A percentile compares a stretch with the other conserved stretches of the same genome.
phyloP scores from a whole-genome alignment of 345 rosid genomes.

The Hypericum androsaemum region DNA sequence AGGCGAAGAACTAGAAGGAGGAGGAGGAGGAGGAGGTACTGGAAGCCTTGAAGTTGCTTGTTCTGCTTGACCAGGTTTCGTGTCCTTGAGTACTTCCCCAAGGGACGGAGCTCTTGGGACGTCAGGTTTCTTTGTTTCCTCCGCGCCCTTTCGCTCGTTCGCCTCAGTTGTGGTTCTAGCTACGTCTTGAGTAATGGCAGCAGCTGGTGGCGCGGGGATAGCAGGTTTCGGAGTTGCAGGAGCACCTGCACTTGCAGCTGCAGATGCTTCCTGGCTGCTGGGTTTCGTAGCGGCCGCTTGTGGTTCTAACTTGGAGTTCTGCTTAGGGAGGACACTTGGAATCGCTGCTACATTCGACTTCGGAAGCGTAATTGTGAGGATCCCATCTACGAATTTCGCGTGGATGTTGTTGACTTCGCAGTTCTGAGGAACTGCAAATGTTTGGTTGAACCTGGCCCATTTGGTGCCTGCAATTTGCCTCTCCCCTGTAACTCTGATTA shows the following conservation, averaged over 20 bases:
- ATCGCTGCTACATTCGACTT: not conserved
- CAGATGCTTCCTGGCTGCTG: not conserved
- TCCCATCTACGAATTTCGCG: not conserved
- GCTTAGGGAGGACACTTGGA: no score
- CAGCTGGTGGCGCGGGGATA: no score
- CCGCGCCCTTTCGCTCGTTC: no score
- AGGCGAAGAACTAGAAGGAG: not conserved
- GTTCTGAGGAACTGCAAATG: not conserved
- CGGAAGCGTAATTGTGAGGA: not conserved
- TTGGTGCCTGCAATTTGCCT: not conserved
- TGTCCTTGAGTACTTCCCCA: no score
- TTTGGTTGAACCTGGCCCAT: not conserved
- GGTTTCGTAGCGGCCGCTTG: constrained; percentile 25
- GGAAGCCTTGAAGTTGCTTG: constrained; percentile 9
- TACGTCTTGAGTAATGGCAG: no score
- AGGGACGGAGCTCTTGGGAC: no score
- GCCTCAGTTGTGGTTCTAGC: no score
- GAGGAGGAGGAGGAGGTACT: not conserved
- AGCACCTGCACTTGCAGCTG: no score
- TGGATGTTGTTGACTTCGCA: not conserved
- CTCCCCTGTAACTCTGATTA: constrained; percentile 1
- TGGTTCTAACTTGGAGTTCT: constrained; percentile 20
- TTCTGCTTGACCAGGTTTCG: no score
- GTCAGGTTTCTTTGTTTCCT: no score
- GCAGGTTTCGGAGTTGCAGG: no score